Evolutionary conservation across 1,139 yeast genomes (phyloP), one percentile per base, ranked within the genome.

Genomic region (Hemisphaericaspora xylanilytica): DNA sequence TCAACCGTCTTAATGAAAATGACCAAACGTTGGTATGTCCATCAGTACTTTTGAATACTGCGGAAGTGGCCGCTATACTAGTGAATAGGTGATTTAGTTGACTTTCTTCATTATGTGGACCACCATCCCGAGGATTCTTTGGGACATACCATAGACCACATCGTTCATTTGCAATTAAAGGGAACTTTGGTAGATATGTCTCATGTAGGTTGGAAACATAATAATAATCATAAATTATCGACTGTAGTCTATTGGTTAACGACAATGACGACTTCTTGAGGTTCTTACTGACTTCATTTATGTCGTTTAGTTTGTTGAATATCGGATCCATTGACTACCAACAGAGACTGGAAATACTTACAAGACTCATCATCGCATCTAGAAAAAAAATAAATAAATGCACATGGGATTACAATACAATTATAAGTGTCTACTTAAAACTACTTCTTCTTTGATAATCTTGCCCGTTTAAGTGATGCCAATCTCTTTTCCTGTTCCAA

Each of bases 21-120:
- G 73, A 68, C 96, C 96, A 88, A 45, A 85, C 81, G 42, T 75
- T 75, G 0, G 79, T 80, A 52, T 89, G 96, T 0, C 97, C 96
- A 59, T 89, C 96, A 0, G 96, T 89, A 14, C 95, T 85, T 52
- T 89, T 89, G 65, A 89, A 89, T 53, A 88, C 88, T 12, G 81
- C 76, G 0, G 85, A 68, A n/a, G 22, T n/a, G n/a, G 18, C 15
- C 3, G 32, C 13, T 7, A 5, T 29, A n/a, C 32, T 29, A 14
- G 7, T 29, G 15, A 29, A 29, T 29, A 29, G 28, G 16, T 17
- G 24, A 14, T 10, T 14, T 35, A 22, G 12, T n/a, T n/a, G n/a
- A n/a, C n/a, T n/a, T n/a, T n/a, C n/a, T n/a, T n/a, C n/a, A 20
- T 17, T 12, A 13, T 15, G 13, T 16, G 20, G 28, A 1, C 5